These are phyloP conservation scores for Pholiota conissans DNA, from an alignment of 768 basidiomycete species.

Conservation along the genomic window DNA sequence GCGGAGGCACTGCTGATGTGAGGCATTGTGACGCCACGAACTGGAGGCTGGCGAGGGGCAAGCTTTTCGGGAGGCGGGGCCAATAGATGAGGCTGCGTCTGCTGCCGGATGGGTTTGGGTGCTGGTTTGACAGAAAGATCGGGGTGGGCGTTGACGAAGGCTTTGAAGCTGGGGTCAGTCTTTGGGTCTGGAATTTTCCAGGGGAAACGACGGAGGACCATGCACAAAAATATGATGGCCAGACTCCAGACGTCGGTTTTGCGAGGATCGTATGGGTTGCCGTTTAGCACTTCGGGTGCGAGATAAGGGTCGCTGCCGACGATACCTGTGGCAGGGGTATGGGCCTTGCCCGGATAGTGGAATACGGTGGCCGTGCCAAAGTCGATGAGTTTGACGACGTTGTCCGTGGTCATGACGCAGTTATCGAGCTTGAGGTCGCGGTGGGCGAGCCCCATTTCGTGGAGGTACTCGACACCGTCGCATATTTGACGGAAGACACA, in stretches of 20 bases:
- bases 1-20: conserved; percentile 4
- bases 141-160: conserved; percentile 92
- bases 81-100: conserved; percentile 5
- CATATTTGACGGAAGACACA: conserved; percentile 99
- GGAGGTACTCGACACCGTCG: conserved; percentile 96
- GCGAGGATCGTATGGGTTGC: conserved; percentile 87
- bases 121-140: conserved; percentile 63
- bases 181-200: conserved; percentile 98
- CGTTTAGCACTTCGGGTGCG: conserved; percentile 89
- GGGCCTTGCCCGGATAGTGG: conserved; percentile 92
- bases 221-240: conserved; percentile 99
- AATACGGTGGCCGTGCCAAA: conserved; percentile 99
- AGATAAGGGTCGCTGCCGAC: conserved; percentile 99
- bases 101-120: conserved; percentile 29
- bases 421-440: conserved; percentile 99
- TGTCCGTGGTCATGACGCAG: conserved; percentile 95
- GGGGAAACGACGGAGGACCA: conserved; percentile 95
- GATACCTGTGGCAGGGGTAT: conserved; percentile 79
- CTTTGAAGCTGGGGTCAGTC: conserved; percentile 86
- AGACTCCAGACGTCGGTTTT: conserved; percentile 99
- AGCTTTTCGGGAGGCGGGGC: background rate
- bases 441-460: conserved; percentile 96
- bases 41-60: conserved; percentile 18
- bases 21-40: conserved; percentile 40
- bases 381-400: conserved; percentile 98